Conservation (phyloP, 108 stramenopile genomes). For the Cylindrotheca closterium region DNA sequence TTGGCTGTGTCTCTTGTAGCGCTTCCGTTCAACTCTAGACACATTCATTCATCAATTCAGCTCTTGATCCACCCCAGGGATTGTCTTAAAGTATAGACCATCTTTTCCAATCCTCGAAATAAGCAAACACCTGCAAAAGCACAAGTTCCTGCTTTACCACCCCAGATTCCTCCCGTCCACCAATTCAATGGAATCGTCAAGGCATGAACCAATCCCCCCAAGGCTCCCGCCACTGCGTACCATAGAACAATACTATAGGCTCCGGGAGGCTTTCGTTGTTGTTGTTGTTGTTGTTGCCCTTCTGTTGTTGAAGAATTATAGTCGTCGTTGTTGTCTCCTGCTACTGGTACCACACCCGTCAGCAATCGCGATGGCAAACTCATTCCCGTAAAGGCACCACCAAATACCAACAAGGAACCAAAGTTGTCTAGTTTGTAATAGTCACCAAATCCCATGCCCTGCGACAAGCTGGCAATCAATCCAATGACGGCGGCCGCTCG, state of each 20-base stretch:
- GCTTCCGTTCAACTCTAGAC: too few species aligned
- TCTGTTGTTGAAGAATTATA: too few species aligned
- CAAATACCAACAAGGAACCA: conserved; percentile 54
- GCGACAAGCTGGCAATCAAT: conserved; percentile 25
- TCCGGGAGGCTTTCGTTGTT: conserved; percentile 6
- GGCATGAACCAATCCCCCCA: conserved; percentile 62
- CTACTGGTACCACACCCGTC: conserved; percentile 3
- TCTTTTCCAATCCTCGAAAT: not conserved
- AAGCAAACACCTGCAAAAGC: conserved; percentile 39
- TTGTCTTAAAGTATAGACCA: not conserved
- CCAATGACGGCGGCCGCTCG: conserved; percentile 56
- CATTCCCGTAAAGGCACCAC: conserved; percentile 69
- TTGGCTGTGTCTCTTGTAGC: too few species aligned
- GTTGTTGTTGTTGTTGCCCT: not conserved
- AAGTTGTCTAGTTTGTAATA: conserved; percentile 27
- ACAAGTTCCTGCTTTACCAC: conserved; percentile 71
- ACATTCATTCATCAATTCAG: too few species aligned
- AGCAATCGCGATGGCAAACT: conserved; percentile 55
- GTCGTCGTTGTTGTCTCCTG: too few species aligned
- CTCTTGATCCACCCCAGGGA: not conserved
- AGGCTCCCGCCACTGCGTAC: conserved; percentile 48
- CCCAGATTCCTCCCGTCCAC: conserved; percentile 65
- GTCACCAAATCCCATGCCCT: not conserved
- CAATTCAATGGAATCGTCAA: conserved; percentile 50
- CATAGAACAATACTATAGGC: conserved; percentile 3